These are phyloP conservation scores for Blastomyces gilchristii DNA, from an alignment of 2,329 filamentous ascomycete species.

Conservation along the genomic window DNA sequence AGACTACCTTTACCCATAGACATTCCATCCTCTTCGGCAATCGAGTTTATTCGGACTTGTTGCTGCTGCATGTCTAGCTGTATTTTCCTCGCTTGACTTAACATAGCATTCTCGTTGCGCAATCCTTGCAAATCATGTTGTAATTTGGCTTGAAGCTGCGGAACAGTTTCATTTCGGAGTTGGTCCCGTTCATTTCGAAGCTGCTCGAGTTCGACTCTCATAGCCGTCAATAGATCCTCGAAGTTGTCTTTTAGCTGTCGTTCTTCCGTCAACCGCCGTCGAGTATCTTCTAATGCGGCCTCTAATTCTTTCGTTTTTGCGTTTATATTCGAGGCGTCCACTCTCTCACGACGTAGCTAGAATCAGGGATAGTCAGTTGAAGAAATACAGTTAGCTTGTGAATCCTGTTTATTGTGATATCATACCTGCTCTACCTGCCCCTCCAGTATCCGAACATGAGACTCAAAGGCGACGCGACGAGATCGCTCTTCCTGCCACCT, in stretches of 20 bases:
- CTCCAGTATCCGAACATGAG: conserved; percentile 72
- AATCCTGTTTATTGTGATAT: conserved; percentile 10
- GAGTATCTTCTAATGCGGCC: conserved; percentile 66
- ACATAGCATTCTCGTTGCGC: conserved; percentile 38
- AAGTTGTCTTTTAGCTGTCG: conserved; percentile 83
- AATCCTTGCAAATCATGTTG: conserved; percentile 73
- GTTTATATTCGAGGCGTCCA: conserved; percentile 36
- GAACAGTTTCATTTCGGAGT: conserved; percentile 76
- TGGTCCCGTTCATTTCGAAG: conserved; percentile 74
- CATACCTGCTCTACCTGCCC: conserved; percentile 59
- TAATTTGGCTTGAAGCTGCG: conserved; percentile 65
- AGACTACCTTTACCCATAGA: conserved; percentile 40
- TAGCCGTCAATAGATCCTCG: conserved; percentile 76
- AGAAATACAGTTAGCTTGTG: conserved; percentile 9
- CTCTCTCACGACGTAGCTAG: conserved; percentile 43
- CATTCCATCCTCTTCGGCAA: conserved; percentile 47
- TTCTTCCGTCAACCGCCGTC: conserved; percentile 73
- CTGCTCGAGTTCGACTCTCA: conserved; percentile 71
- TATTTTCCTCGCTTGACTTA: conserved; percentile 33
- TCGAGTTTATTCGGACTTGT: conserved; percentile 47
- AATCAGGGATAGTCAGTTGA: conserved; percentile 35
- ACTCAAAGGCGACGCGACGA: conserved; percentile 64
- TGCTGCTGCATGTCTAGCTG: conserved; percentile 39
- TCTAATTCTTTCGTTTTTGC: conserved; percentile 69
- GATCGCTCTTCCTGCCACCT: conserved; percentile 81